These are phyloP conservation scores for Xylariaceae sp. DNA, from an alignment of 2,329 filamentous ascomycete genomes.

Conservation along the genomic window DNA sequence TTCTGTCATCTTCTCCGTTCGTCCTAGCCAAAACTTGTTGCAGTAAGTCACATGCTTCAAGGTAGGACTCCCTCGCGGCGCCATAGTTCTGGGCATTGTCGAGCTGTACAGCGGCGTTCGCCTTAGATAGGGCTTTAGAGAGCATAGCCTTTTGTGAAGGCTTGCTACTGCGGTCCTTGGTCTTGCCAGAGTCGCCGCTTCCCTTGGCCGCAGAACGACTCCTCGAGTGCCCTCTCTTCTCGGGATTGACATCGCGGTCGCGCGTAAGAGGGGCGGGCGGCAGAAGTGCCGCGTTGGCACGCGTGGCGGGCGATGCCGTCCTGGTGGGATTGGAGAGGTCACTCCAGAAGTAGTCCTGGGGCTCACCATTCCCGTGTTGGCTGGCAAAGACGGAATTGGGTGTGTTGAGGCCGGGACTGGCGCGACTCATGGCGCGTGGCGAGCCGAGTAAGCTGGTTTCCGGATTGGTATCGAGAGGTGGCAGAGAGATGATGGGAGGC, in stretches of 20 bases:
- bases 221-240: conserved; percentile 51
- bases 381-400: conserved; percentile 33
- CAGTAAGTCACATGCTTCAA: conserved; percentile 86
- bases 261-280: conserved; percentile 36
- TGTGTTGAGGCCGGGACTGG: conserved; percentile 31
- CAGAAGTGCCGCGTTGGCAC: conserved; percentile 32
- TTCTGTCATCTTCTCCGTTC: conserved; percentile 82
- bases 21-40: conserved; percentile 88
- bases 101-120: conserved; percentile 91
- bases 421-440: conserved; percentile 30
- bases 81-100: conserved; percentile 97
- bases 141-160: conserved; percentile 93
- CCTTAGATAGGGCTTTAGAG: conserved; percentile 92
- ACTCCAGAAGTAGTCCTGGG: conserved; percentile 36
- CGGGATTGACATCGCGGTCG: conserved; percentile 42
- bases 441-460: conserved; percentile 28
- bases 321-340: conserved; percentile 31
- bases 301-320: conserved; percentile 31
- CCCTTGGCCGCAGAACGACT: conserved; percentile 54
- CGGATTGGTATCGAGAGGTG: conserved; percentile 45
- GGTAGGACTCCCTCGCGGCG: conserved; percentile 87
- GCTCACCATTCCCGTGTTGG: conserved; percentile 29
- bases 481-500: conserved; percentile 49
- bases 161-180: conserved; percentile 44
- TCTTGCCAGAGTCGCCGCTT: conserved; percentile 50